These are phyloP conservation scores for Kokia cookei DNA, from an alignment of 441 rosid species.

Conservation along the genomic window DNA sequence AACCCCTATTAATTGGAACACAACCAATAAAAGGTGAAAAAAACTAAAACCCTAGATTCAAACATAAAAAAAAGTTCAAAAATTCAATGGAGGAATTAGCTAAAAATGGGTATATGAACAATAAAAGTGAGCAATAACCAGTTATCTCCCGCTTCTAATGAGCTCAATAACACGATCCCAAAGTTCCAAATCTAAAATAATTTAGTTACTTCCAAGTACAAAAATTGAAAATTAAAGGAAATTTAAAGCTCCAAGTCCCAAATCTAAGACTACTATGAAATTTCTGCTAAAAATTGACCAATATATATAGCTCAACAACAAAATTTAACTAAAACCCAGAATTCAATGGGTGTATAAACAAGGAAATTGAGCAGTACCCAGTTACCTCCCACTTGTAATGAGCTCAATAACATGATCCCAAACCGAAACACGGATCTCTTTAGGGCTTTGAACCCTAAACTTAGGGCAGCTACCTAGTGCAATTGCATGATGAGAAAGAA, in stretches of 20 bases:
- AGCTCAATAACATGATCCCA: constrained; percentile 72
- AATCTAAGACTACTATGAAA: neutral
- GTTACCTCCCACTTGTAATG: constrained; percentile 53
- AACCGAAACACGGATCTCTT: constrained; percentile 50
- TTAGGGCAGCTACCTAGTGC: constrained; percentile 97
- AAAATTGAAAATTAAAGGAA: neutral
- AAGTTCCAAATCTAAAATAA: constrained; percentile 1
- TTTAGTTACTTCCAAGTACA: neutral
- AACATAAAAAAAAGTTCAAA: neutral
- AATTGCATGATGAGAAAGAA: constrained; percentile 93
- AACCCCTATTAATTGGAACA: neutral
- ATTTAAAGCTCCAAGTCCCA: neutral
- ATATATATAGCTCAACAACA: neutral
- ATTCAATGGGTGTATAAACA: neutral
- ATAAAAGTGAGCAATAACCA: neutral
- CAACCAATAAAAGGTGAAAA: neutral
- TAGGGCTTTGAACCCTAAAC: constrained; percentile 70
- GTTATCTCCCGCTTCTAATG: constrained; percentile 48
- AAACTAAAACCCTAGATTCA: neutral
- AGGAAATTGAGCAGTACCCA: neutral
- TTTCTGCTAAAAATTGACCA: neutral
- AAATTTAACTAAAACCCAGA: neutral
- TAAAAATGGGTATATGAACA: neutral
- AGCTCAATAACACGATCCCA: constrained; percentile 71
- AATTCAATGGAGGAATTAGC: neutral